A percentile compares a stretch with the other conserved stretches of the same genome.
Evolutionary conservation across 768 basidiomycete species (phyloP).

Genomic region (Gelatoporia subvermispora): DNA sequence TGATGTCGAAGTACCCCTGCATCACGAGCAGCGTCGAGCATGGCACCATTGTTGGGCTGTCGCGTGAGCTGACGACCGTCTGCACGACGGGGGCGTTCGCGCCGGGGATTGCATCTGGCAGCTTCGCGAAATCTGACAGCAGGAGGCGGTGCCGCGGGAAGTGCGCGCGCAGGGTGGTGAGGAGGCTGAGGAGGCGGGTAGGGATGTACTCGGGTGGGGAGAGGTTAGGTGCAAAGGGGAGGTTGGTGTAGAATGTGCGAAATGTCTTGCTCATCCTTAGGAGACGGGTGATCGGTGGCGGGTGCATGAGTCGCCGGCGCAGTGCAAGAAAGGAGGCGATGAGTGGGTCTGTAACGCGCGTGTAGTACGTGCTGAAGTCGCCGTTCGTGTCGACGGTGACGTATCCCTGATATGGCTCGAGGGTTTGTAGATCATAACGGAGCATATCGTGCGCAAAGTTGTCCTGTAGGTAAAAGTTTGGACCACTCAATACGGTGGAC

Average conservation of each 20-base stretch:
- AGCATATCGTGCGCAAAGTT: conserved; percentile 96
- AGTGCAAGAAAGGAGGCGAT: conserved; percentile 73
- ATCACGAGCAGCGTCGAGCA: conserved; percentile 88
- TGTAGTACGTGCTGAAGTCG: conserved; percentile 81
- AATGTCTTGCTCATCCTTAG: conserved; percentile 51
- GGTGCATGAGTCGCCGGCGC: conserved; percentile 53
- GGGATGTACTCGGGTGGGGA: conserved; percentile 88
- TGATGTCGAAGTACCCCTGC: conserved; percentile 97
- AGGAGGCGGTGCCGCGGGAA: conserved; percentile 95
- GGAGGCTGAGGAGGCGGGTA: conserved; percentile 80
- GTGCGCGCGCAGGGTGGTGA: conserved; percentile 73
- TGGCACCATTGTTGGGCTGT: conserved; percentile 79
- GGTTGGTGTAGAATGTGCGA: conserved; percentile 56
- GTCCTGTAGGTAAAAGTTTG: conserved; percentile 46
- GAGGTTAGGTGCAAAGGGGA: conserved; percentile 91
- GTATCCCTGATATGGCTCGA: conserved; percentile 79
- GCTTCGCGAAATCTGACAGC: conserved; percentile 84
- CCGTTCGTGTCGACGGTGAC: conserved; percentile 75
- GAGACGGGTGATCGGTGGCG: conserved; percentile 50
- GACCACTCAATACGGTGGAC: neutral
- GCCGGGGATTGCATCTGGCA: conserved; percentile 83
- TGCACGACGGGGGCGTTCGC: conserved; percentile 88
- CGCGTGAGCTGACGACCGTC: conserved; percentile 48
- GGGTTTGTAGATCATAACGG: conserved; percentile 77
- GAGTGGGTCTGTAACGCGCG: conserved; percentile 80